Percentiles rank a stretch among this genome's conserved stretches.
Evolutionary conservation across 139 green algal species (phyloP).

Genomic region (Spirogloea muscicola): DNA sequence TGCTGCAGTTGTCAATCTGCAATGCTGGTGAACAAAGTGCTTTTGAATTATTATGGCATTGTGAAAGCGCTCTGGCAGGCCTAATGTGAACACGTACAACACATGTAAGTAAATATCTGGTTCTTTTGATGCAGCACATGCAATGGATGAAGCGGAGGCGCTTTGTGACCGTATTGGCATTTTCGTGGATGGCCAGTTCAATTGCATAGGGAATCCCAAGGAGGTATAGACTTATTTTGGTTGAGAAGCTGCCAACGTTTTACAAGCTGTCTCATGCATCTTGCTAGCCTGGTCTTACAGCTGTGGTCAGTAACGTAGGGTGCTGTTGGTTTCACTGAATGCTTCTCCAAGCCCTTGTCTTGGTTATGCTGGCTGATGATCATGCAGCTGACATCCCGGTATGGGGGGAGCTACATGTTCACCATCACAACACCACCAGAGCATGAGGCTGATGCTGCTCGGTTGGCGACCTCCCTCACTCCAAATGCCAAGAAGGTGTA

Average conservation of each 20-base stretch:
- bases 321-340: background rate
- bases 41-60: no score
- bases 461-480: slow-evolving; percentile 12
- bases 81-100: no score
- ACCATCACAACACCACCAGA: slow-evolving; percentile 65
- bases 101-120: no score
- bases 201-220: slow-evolving; percentile 85
- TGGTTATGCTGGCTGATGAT: background rate
- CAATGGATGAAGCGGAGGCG: slow-evolving; percentile 55
- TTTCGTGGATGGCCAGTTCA: slow-evolving; percentile 63
- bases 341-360: background rate
- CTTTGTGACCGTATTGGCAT: slow-evolving; percentile 80
- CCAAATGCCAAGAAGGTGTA: slow-evolving; percentile 58
- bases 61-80: background rate
- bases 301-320: background rate
- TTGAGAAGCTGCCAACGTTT: background rate
- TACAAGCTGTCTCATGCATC: background rate
- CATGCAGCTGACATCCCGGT: slow-evolving; percentile 62
- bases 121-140: slow-evolving; percentile 38
- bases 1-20: no score
- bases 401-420: slow-evolving; percentile 68
- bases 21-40: no score
- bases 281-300: background rate
- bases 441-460: slow-evolving; percentile 54
- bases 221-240: slow-evolving; percentile 44